A percentile compares a stretch with the other conserved stretches of the same genome.
Evolutionary conservation across 371 early-diverging fungal species (phyloP).

Genomic region (Vairimorpha ceranae): DNA sequence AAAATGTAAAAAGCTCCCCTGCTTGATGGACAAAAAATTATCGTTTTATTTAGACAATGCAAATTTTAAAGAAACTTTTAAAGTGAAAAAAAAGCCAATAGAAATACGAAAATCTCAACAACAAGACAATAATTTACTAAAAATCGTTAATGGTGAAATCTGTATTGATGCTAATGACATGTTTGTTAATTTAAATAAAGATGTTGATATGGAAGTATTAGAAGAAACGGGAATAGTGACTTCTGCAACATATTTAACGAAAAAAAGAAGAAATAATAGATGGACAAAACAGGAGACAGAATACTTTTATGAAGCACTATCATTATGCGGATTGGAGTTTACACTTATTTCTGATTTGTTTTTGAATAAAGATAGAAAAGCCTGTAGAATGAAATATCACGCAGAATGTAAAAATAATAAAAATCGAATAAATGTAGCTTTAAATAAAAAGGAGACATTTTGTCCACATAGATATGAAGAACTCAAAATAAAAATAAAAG

Average conservation of each 20-base stretch:
- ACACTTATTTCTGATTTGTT: conserved; percentile 56
- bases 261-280: conserved; percentile 25
- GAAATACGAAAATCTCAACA: background rate
- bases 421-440: conserved; percentile 23
- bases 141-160: conserved; percentile 55
- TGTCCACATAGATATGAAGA: conserved; percentile 7
- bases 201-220: conserved; percentile 13
- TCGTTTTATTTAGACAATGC: conserved; percentile 55
- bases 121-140: conserved; percentile 33
- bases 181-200: conserved; percentile 22
- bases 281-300: conserved; percentile 61
- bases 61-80: conserved; percentile 50
- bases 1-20: too few species aligned
- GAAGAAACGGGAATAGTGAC: conserved; percentile 54
- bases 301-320: conserved; percentile 57
- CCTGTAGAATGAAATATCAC: conserved; percentile 57
- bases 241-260: conserved; percentile 53
- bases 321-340: conserved; percentile 61
- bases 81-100: conserved; percentile 23
- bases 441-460: conserved; percentile 42
- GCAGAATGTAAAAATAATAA: conserved; percentile 53
- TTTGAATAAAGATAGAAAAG: conserved; percentile 54
- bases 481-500: conserved; percentile 12
- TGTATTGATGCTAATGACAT: conserved; percentile 43
- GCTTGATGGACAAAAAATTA: conserved; percentile 31